Conservation (phyloP, 176 grass and related monocot species). For the Canna indica region DNA sequence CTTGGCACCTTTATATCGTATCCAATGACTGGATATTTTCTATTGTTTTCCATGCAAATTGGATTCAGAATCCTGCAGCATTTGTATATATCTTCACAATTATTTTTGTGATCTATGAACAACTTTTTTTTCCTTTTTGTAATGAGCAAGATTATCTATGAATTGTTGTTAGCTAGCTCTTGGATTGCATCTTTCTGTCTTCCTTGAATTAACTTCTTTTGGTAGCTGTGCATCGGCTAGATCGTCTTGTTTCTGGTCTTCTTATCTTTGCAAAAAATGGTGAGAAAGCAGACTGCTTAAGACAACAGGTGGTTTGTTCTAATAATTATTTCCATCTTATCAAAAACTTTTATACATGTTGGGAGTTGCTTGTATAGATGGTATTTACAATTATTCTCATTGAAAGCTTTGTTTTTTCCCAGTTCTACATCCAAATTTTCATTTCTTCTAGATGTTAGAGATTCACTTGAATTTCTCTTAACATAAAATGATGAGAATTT, state of each 20-base stretch:
- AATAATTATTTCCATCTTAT: too few relatives aligned
- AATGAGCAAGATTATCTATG: background rate
- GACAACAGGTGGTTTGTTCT: conserved; percentile 63
- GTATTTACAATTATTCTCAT: too few relatives aligned
- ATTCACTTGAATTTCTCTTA: background rate
- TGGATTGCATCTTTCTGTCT: conserved; percentile 9
- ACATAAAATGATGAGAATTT: background rate
- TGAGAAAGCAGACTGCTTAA: conserved; percentile 67
- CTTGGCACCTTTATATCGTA: conserved; percentile 72
- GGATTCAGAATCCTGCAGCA: conserved; percentile 3
- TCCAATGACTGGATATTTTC: conserved; percentile 30
- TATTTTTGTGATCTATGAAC: too few relatives aligned
- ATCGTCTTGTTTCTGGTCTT: conserved; percentile 92
- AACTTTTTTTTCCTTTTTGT: conserved; percentile 15
- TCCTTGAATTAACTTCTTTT: conserved; percentile 74
- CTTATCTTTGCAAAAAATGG: conserved; percentile 95
- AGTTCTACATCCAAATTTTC: too few relatives aligned
- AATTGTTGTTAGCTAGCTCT: background rate
- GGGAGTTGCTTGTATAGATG: too few relatives aligned
- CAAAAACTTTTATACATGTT: too few relatives aligned
- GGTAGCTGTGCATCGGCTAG: conserved; percentile 83
- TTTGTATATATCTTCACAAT: conserved; percentile 12
- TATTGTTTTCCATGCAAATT: background rate
- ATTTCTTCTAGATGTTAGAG: too few relatives aligned
- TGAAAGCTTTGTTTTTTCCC: too few relatives aligned